Conservation (phyloP, 2,329 filamentous ascomycete genomes). For the Thielaviopsis musarum region DNA sequence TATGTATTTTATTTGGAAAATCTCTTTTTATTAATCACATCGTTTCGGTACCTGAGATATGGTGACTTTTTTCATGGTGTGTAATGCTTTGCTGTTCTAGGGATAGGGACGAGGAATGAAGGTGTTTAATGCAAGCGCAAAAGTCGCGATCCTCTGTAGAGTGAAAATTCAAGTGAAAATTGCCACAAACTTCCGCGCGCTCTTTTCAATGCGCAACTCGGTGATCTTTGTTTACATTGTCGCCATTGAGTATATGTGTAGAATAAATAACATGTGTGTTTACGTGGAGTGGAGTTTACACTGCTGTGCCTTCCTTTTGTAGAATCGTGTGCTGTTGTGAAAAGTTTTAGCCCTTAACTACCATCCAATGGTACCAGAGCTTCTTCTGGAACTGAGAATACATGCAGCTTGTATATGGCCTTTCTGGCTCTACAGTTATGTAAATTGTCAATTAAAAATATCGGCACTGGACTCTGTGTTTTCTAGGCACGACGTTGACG, state of each 20-base stretch:
- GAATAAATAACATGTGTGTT: background rate
- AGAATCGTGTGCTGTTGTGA: background rate
- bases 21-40: background rate
- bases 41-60: background rate
- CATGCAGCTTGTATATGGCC: no score
- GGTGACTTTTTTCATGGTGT: background rate
- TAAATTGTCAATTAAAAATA: no score
- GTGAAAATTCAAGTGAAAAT: background rate
- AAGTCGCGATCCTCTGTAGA: background rate
- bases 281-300: background rate
- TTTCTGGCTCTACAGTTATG: no score
- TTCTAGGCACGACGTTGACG: background rate
- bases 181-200: background rate
- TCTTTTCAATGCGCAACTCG: background rate
- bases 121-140: background rate
- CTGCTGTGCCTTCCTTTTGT: background rate
- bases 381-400: no score
- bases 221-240: background rate
- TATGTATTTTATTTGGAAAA: background rate
- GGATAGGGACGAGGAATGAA: background rate
- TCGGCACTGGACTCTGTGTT: background rate
- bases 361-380: no score
- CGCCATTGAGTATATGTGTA: background rate
- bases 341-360: background rate
- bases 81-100: background rate